phyloP scores from a whole-genome alignment of 495 filamentous ascomycete genomes.

The Patellaria atrata region DNA sequence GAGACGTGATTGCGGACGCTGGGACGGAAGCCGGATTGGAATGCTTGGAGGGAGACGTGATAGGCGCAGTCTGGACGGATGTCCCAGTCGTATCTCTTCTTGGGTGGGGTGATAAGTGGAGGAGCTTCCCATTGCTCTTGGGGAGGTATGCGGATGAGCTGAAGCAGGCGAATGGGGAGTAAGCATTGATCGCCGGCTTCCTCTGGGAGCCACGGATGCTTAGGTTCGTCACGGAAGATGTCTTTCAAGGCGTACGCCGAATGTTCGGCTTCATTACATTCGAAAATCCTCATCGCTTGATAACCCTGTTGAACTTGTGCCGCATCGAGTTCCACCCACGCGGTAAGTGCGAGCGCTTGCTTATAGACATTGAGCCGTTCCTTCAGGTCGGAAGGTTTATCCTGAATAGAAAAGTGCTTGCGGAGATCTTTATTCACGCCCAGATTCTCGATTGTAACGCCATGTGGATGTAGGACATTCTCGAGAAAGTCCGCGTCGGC shows the following conservation, averaged over 20 bases:
- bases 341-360: no score
- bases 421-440: slow-evolving; percentile 4
- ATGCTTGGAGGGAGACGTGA: slow-evolving; percentile 7
- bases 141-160: no score
- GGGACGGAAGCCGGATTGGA: slow-evolving; percentile 2
- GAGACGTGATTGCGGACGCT: slow-evolving; percentile 1
- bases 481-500: slow-evolving; percentile 5
- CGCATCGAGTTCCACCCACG: slow-evolving; percentile 1
- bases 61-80: slow-evolving; percentile 8
- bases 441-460: slow-evolving; percentile 4
- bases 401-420: no score
- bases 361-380: no score
- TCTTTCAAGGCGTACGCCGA: no score
- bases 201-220: no score
- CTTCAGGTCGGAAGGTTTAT: no score
- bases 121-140: slow-evolving; percentile 1
- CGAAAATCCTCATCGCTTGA: not conserved
- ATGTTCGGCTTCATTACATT: slow-evolving; percentile 1
- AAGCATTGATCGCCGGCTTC: no score
- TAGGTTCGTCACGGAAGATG: no score
- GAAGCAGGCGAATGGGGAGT: no score
- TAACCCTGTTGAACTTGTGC: not conserved
- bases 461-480: slow-evolving; percentile 3
- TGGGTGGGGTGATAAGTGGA: slow-evolving; percentile 1
- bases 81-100: slow-evolving; percentile 7